Percentiles rank a stretch among this genome's conserved stretches.
Conservation (phyloP, 75 land plant genomes). For the Picea glauca region DNA sequence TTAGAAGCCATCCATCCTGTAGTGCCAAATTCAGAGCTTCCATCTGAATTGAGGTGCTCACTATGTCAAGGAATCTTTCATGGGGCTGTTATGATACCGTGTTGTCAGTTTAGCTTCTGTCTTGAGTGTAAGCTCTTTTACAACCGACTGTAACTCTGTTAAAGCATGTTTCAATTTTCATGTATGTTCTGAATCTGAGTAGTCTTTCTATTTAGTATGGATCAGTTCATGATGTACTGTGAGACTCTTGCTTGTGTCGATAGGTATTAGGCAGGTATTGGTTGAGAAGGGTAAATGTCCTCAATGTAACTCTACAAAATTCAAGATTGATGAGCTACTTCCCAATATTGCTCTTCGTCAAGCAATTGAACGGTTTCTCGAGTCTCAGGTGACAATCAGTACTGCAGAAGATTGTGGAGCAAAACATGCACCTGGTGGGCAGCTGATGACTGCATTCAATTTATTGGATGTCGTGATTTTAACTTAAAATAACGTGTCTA, state of each 20-base stretch:
- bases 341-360: conserved; percentile 80
- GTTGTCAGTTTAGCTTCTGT: conserved; percentile 93
- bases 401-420: conserved; percentile 30
- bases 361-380: conserved; percentile 73
- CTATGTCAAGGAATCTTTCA: conserved; percentile 64
- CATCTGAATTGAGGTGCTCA: conserved; percentile 74
- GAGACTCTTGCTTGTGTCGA: not conserved
- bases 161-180: not conserved
- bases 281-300: conserved; percentile 61
- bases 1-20: conserved; percentile 7
- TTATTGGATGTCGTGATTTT: not conserved
- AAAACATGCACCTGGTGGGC: conserved; percentile 36
- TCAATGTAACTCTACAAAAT: conserved; percentile 63
- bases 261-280: conserved; percentile 59
- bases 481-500: not conserved
- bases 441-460: not conserved
- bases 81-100: conserved; percentile 92
- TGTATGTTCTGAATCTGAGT: not conserved
- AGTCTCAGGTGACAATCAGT: conserved; percentile 37
- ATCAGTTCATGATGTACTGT: not conserved
- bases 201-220: not conserved
- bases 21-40: conserved; percentile 29
- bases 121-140: conserved; percentile 57
- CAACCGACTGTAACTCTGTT: not conserved
- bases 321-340: conserved; percentile 55